Base-by-base conservation (phyloP, 345 rosid genomes). In the Eutrema japonicum region DNA sequence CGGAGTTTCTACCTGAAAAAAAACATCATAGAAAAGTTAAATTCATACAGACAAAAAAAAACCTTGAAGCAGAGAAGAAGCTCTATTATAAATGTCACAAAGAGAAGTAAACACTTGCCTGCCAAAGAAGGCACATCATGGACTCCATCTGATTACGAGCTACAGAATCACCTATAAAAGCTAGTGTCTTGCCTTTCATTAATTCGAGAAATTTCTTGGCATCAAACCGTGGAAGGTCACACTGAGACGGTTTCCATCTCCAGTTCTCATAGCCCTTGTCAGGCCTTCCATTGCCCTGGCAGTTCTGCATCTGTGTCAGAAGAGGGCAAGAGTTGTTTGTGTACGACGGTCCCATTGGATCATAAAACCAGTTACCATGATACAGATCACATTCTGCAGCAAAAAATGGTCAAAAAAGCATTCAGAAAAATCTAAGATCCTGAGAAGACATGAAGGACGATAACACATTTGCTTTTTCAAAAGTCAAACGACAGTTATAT, bases 71-170 rank as follows among this genome's bases (percentile, higher is more conserved):
- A 53, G 13, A 32, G 1, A 43, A 42, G 18, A 68, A 62, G 2
- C 53, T 43, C 6, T 5, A 5, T 33, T 22, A 30, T 30, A 30
- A 30, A 30, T 30, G 33, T 3, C 33, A 35, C 47, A 51, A 38
- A 50, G 46, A 66, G 7, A 45, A 33, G 29, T 8, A 74, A 45
- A 79, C 82, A 83, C 85, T 86, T 80, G 77, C 98, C 97, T 89
- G 98, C 97, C 97, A 93, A 41, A 93, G 96, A 85, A 93, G 89
- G 79, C 98, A 93, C 77, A 93, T 36, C 86, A 93, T 73, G 4
- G 98, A 89, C 72, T 93, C 98, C 98, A 93, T 93, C 77, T 93
- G 98, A 73, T 93, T 93, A 77, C 98, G 93, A 76, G 98, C 97
- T 66, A 93, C 97, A 22, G 97, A 93, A 52, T 93, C 98, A 3